Percentiles rank a stretch among this genome's conserved stretches.
phyloP scores from a whole-genome alignment of 78 protist genomes.

The Guillardia theta region DNA sequence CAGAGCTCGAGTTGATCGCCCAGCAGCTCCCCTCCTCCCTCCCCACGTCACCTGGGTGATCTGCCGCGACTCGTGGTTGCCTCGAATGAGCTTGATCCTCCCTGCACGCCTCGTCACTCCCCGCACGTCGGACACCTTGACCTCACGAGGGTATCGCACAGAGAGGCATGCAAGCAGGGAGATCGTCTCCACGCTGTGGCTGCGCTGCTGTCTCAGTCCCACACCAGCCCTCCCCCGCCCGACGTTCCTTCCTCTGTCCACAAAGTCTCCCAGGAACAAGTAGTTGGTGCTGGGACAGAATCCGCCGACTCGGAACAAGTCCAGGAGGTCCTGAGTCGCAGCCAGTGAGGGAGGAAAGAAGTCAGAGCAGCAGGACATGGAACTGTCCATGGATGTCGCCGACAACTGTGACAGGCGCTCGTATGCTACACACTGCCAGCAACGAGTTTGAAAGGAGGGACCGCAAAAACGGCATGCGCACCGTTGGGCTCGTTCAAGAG shows the following conservation, averaged over 20 bases:
- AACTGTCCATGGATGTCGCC: slow-evolving; percentile 99
- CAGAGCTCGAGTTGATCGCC: neutral
- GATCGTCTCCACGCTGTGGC: slow-evolving; percentile 85
- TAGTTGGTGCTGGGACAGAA: slow-evolving; percentile 19
- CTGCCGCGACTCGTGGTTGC: slow-evolving; percentile 80
- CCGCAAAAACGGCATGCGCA: slow-evolving; percentile 84
- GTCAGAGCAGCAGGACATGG: slow-evolving; percentile 94
- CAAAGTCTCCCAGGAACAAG: slow-evolving; percentile 81
- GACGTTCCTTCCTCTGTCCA: slow-evolving; percentile 64
- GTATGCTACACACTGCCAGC: neutral
- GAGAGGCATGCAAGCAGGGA: slow-evolving; percentile 69
- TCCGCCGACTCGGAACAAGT: slow-evolving; percentile 92
- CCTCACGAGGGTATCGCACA: neutral
- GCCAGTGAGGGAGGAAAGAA: neutral
- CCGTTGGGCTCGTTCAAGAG: slow-evolving; percentile 95
- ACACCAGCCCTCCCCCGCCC: too few relatives aligned
- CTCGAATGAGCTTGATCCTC: slow-evolving; percentile 52
- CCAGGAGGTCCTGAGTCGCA: neutral
- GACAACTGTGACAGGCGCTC: slow-evolving; percentile 95
- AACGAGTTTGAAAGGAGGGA: neutral
- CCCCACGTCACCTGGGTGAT: slow-evolving; percentile 64
- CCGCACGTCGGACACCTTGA: too few relatives aligned
- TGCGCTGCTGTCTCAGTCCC: neutral
- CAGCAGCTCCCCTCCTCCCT: neutral
- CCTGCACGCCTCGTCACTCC: too few relatives aligned